Conservation (phyloP, 441 rosid species). For the Bocquillonia castaneifolia region DNA sequence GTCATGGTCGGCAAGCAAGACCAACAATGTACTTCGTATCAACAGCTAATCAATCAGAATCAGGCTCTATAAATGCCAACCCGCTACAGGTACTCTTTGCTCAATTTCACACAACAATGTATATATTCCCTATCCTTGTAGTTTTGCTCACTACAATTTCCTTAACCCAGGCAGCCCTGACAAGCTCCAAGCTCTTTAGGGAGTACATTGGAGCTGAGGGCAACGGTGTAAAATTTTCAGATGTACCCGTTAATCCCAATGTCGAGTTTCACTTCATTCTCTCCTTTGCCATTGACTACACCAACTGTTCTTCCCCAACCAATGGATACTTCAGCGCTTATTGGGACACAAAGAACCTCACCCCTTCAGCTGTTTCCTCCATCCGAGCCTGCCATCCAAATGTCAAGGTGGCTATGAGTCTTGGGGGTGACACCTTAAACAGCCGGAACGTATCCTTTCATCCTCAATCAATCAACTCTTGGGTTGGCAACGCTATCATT, state of each 20-base stretch:
- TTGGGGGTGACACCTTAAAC: slow-evolving; percentile 46
- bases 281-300: slow-evolving; percentile 54
- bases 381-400: slow-evolving; percentile 37
- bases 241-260: slow-evolving; percentile 40
- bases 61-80: slow-evolving; percentile 24
- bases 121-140: slow-evolving; percentile 19
- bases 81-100: not conserved
- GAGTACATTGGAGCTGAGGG: slow-evolving; percentile 60
- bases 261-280: slow-evolving; percentile 57
- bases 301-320: slow-evolving; percentile 34
- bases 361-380: slow-evolving; percentile 33
- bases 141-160: slow-evolving; percentile 17
- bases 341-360: slow-evolving; percentile 43
- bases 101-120: slow-evolving; percentile 23
- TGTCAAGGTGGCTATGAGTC: slow-evolving; percentile 53
- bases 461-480: slow-evolving; percentile 39
- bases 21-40: not conserved
- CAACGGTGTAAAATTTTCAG: slow-evolving; percentile 36
- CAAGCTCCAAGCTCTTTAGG: slow-evolving; percentile 49
- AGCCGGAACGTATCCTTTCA: slow-evolving; percentile 21
- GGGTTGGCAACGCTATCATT: slow-evolving; percentile 46
- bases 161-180: slow-evolving; percentile 24
- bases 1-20: not conserved
- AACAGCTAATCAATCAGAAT: too few species aligned
- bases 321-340: slow-evolving; percentile 43